Evolutionary conservation across 345 rosid species (phyloP).

Genomic region (Eucalyptus camaldulensis): DNA sequence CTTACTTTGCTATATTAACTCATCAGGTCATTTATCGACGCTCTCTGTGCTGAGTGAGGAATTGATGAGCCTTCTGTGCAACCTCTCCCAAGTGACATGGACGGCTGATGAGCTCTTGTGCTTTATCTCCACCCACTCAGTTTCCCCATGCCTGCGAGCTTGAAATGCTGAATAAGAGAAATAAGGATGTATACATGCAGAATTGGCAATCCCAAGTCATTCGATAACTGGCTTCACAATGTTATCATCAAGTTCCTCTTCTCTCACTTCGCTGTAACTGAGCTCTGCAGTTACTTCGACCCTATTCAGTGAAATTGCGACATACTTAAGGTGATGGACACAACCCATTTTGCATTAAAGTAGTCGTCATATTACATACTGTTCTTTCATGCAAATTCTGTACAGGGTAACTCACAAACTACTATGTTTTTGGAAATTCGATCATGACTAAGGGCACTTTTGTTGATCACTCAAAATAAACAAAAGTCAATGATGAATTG

Average conservation of each 20-base stretch:
- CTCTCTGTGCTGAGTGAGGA: conserved; percentile 12
- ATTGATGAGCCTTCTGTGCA: conserved; percentile 8
- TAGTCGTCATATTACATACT: background rate
- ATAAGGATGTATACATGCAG: background rate
- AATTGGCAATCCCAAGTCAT: background rate
- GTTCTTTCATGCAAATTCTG: background rate
- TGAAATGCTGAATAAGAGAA: background rate
- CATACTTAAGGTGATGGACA: background rate
- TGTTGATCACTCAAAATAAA: background rate
- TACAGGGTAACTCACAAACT: background rate
- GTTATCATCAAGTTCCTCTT: background rate
- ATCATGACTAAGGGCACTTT: background rate
- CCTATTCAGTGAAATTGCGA: background rate
- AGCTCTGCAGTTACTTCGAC: background rate
- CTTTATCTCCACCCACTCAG: background rate
- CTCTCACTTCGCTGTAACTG: background rate
- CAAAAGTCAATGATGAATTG: background rate
- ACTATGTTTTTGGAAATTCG: background rate
- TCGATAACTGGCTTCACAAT: background rate
- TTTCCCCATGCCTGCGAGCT: background rate
- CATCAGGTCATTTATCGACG: conserved; percentile 10
- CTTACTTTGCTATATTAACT: background rate
- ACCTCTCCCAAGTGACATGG: conserved; percentile 8
- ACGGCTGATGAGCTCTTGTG: background rate
- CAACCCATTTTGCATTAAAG: background rate